These are phyloP conservation scores for Chlamydomonas reinhardtii DNA, from an alignment of 163 green algal species.

Conservation along the genomic window DNA sequence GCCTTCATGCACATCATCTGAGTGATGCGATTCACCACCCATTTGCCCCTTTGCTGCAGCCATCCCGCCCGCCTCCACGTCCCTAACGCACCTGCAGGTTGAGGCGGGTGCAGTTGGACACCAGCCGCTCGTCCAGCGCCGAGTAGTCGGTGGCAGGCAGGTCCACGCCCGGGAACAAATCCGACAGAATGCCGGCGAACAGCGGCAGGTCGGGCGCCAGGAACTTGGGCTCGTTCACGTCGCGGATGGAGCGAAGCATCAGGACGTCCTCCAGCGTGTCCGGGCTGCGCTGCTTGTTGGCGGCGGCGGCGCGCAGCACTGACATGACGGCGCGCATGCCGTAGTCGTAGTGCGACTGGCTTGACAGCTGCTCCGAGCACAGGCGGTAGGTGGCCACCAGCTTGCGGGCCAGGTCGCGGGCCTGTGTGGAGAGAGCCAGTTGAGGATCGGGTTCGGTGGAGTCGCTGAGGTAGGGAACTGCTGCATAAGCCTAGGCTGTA, in stretches of 20 bases:
- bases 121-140: slow-evolving; percentile 61
- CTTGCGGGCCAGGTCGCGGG: slow-evolving; percentile 83
- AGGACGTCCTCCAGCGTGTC: slow-evolving; percentile 67
- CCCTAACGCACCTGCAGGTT: slow-evolving; percentile 69
- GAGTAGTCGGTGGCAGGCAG: slow-evolving; percentile 75
- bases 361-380: slow-evolving; percentile 85
- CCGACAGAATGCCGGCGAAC: slow-evolving; percentile 82
- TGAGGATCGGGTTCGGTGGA: not conserved
- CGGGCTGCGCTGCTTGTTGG: slow-evolving; percentile 77
- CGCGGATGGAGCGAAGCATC: slow-evolving; percentile 79
- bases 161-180: slow-evolving; percentile 81
- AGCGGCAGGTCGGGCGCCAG: slow-evolving; percentile 83
- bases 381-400: slow-evolving; percentile 87
- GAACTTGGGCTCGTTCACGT: slow-evolving; percentile 90
- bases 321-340: slow-evolving; percentile 86
- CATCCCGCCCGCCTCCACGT: too few species aligned
- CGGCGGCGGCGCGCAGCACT: slow-evolving; percentile 78
- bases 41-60: too few species aligned
- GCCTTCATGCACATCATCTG: too few species aligned
- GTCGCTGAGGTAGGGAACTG: too few species aligned
- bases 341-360: slow-evolving; percentile 87
- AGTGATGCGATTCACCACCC: too few species aligned
- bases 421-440: slow-evolving; percentile 12
- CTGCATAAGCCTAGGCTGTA: too few species aligned
- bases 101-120: slow-evolving; percentile 60